Percentiles rank a stretch among this genome's conserved stretches.
Evolutionary conservation across 139 green algal genomes (phyloP).

Genomic region (Choricystis sp.): DNA sequence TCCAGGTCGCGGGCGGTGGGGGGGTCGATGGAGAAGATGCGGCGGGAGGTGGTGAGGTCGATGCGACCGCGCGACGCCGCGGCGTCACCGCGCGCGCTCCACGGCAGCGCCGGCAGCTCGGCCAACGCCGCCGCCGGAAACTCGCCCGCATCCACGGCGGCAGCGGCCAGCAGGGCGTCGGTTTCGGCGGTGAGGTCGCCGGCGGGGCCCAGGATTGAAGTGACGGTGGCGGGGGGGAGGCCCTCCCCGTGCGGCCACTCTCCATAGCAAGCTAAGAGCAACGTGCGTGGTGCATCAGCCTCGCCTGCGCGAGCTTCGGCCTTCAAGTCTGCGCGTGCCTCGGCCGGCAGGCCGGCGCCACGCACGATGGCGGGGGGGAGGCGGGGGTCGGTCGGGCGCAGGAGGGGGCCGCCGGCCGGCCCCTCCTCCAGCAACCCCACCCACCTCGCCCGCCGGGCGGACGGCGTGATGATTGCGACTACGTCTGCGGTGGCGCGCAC

Average conservation of each 20-base stretch:
- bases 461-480: conserved; percentile 44
- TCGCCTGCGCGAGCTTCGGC: conserved; percentile 1
- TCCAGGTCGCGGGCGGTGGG: conserved; percentile 66
- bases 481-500: conserved; percentile 43
- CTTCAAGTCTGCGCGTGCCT: conserved; percentile 11
- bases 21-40: conserved; percentile 74
- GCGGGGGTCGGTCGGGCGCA: conserved; percentile 47
- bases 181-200: conserved; percentile 15
- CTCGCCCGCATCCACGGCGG: conserved; percentile 13
- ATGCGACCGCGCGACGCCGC: conserved; percentile 38
- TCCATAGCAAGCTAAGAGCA: conserved; percentile 17
- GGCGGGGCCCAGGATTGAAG: conserved; percentile 33
- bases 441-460: conserved; percentile 31
- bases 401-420: conserved; percentile 15
- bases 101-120: conserved; percentile 64
- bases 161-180: conserved; percentile 11
- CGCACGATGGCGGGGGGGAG: conserved; percentile 33
- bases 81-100: conserved; percentile 42
- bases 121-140: conserved; percentile 42
- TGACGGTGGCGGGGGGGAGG: conserved; percentile 22
- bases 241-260: conserved; percentile 12
- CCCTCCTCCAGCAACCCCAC: conserved; percentile 49
- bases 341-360: conserved; percentile 12
- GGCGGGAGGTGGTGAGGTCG: conserved; percentile 42
- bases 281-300: conserved; percentile 6